Percentiles rank a stretch among this genome's conserved stretches.
Conservation (phyloP, 2,329 filamentous ascomycete species). For the Colletotrichum destructivum region DNA sequence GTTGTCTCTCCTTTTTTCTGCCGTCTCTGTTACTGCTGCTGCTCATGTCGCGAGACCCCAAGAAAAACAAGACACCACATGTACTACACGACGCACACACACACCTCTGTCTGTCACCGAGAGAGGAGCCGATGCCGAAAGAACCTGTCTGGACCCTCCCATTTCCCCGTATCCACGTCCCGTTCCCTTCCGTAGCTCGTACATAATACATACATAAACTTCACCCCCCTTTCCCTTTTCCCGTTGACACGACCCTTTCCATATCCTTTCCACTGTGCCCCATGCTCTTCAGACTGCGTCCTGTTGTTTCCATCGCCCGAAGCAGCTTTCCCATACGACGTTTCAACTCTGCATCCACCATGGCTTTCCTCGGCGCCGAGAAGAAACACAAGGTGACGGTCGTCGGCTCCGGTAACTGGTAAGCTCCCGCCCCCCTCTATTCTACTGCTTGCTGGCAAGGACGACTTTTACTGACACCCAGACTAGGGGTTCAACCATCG, state of each 20-base stretch:
- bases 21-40: conserved; percentile 2
- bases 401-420: conserved; percentile 98
- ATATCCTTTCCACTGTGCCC: conserved; percentile 18
- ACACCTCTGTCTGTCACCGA: neutral
- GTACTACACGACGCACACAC: too few relatives aligned
- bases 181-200: conserved; percentile 23
- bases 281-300: conserved; percentile 42
- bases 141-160: conserved; percentile 36
- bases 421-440: conserved; percentile 47
- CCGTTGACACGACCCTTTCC: neutral
- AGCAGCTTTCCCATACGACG: conserved; percentile 34
- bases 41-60: conserved; percentile 13
- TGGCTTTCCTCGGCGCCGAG: conserved; percentile 61
- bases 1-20: conserved; percentile 28
- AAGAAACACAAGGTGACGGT: conserved; percentile 95
- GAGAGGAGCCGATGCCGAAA: conserved; percentile 13
- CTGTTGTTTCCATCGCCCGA: conserved; percentile 35
- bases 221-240: conserved; percentile 17
- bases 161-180: neutral
- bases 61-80: conserved; percentile 22
- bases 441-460: neutral
- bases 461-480: conserved; percentile 22
- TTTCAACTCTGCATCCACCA: conserved; percentile 40
- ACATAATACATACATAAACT: conserved; percentile 34
- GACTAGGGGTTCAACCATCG: conserved; percentile 91